phyloP scores from a whole-genome alignment of 179 eudicot genomes.

The Carnegiea gigantea region DNA sequence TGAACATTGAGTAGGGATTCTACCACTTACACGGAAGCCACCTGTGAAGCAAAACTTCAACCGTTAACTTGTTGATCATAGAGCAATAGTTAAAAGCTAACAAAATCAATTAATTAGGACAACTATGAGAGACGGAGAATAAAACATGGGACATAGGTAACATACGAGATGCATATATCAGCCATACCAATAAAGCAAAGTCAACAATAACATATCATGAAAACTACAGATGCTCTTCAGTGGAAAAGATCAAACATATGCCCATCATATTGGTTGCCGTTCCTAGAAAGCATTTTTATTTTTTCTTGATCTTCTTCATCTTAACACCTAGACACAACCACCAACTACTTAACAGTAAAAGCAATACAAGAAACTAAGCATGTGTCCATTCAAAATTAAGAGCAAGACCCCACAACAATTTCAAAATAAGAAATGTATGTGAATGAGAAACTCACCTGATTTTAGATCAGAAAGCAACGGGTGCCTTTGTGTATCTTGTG shows the following conservation, averaged over 20 bases:
- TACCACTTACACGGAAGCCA: conserved; percentile 64
- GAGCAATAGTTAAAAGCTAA: background rate
- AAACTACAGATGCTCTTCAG: background rate
- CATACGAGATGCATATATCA: background rate
- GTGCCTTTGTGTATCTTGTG: conserved; percentile 82
- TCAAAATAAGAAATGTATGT: background rate
- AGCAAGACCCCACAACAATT: background rate
- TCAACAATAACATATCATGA: background rate
- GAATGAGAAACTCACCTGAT: conserved; percentile 46
- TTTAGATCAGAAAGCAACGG: conserved; percentile 64
- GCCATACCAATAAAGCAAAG: background rate
- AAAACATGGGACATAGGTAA: background rate
- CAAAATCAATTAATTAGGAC: background rate
- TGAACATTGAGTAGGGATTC: conserved; percentile 60
- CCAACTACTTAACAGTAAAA: background rate
- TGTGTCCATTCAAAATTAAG: background rate
- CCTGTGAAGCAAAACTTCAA: conserved; percentile 32
- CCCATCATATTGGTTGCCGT: background rate
- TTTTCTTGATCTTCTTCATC: background rate
- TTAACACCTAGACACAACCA: background rate
- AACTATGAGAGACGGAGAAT: background rate
- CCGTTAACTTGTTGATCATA: background rate
- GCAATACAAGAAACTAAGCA: background rate
- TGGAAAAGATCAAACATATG: background rate
- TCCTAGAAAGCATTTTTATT: background rate